Base-by-base conservation (phyloP, 768 basidiomycete genomes). In the Russula griseocarnosa region DNA sequence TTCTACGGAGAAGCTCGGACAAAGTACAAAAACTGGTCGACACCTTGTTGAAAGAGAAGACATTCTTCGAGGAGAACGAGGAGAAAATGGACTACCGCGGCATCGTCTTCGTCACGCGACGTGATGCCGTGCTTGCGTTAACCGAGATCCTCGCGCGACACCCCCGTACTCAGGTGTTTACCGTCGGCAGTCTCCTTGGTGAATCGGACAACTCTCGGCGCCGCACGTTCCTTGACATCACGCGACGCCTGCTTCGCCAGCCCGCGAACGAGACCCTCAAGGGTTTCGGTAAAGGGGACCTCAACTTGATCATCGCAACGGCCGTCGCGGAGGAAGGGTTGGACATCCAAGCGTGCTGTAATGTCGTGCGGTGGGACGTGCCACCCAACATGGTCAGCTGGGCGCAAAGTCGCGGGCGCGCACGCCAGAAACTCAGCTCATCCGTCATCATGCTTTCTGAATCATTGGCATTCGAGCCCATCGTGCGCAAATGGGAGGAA, bases 291-390 rank as follows among this genome's bases (percentile, higher is more conserved):
- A 78, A 79, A 1, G 90, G 90, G 8, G 82, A 85, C 54, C 85
- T 83, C 75, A 88, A 88, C 66, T 75, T 92, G 0, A 81, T 93
- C 60, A 73, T 93, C 4, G 85, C 87, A 1, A 92, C 92, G 0
- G 77, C 86, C 0, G 90, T 94, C 2, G 92, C 92, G 0, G 92
- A 94, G 70, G 92, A 94, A 72, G 92, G 91, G 0, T 80, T 94
- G 34, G 92, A 94, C 68, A 90, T 88, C 50, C 88, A 85, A 70
- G 86, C 87, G 3, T 94, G 91, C 70, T 86, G 89, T 10, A 85
- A 85, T 60, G 90, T 94, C 63, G 83, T 93, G 55, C 84, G 92
- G 18, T 94, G 91, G 82, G 89, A 94, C 68, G 76, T 78, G 0
- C 85, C 90, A 0, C 76, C 76, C 22, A 92, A 91, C 70, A 90